phyloP scores from a whole-genome alignment of 495 filamentous ascomycete genomes.

The Aspergillus nidulans region DNA sequence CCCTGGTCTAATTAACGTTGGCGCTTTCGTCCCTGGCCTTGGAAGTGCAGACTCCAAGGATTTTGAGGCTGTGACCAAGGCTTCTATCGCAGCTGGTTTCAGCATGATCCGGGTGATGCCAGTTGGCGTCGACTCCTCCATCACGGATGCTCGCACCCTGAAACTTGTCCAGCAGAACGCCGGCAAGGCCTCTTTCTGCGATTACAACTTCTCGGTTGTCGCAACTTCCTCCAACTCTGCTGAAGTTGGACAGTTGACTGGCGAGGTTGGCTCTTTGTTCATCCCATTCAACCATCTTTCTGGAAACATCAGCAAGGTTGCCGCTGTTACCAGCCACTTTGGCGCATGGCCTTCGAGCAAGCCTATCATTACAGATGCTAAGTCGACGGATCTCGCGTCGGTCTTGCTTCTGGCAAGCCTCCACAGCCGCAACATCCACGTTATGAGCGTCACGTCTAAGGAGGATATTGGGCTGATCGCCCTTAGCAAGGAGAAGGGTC shows the following conservation, averaged over 20 bases:
- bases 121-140: conserved; percentile 64
- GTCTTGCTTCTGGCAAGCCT: conserved; percentile 76
- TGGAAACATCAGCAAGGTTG: conserved; percentile 82
- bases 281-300: conserved; percentile 85
- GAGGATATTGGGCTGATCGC: conserved; percentile 80
- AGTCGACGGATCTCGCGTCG: conserved; percentile 76
- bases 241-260: conserved; percentile 66
- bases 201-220: conserved; percentile 83
- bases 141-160: conserved; percentile 67
- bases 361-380: conserved; percentile 81
- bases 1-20: conserved; percentile 74
- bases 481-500: conserved; percentile 74
- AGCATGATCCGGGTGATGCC: conserved; percentile 83
- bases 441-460: conserved; percentile 76
- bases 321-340: conserved; percentile 77
- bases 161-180: conserved; percentile 74
- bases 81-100: conserved; percentile 74
- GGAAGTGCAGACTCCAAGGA: conserved; percentile 60
- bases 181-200: conserved; percentile 62
- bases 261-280: conserved; percentile 79
- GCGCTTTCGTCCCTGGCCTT: conserved; percentile 74
- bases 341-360: conserved; percentile 76
- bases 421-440: conserved; percentile 78
- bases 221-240: conserved; percentile 74
- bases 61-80: conserved; percentile 65